Base-by-base conservation (phyloP, 352 stramenopile species). In the Pythium aquatile region DNA sequence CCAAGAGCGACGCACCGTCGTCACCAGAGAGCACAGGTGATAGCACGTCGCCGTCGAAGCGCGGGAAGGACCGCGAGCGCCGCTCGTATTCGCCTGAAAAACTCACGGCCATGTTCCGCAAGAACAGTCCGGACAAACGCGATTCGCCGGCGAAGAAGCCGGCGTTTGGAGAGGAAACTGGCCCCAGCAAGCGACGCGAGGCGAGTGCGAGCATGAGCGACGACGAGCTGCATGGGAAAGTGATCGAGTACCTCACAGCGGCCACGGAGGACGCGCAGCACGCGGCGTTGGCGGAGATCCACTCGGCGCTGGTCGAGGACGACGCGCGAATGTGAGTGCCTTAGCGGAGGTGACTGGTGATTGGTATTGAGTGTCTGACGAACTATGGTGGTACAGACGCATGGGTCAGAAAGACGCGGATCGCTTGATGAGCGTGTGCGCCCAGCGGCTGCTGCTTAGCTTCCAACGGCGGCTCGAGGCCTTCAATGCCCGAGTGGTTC, bases 391-490 rank as follows among this genome's bases (percentile, higher is more conserved):
- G 26, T 2, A 40, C 35, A 73, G 66, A 49, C 51, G 61, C 17
- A 55, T 74, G 37, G 61, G 51, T 39, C 39, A 75, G 53, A 67
- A 71, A 16, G 73, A 79, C 48, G 62, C 62, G 1, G 58, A 66
- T 40, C 53, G 53, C 5, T 55, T 75, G 20, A 49, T 71, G 5
- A 74, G 69, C 44, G 72, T 81, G 14, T 73, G 68, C 29, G 66
- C 73, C 6, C 75, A 85, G 48, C 66, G 74, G 13, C 65, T 84
- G 3, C 76, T 75, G 0, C 32, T 69, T 29, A 52, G 35, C 13
- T 75, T 79, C 39, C 69, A 75, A 39, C 68, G 59, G 11, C 54
- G 60, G 24, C 65, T 88, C 10, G 79, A 86, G 42, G 40, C 58
- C 5, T 77, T 76, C 32, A 87, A 79, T 37, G 47, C 65, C 5